Conservation (phyloP, 2,329 filamentous ascomycete genomes). For the Westerdykella ornata region DNA sequence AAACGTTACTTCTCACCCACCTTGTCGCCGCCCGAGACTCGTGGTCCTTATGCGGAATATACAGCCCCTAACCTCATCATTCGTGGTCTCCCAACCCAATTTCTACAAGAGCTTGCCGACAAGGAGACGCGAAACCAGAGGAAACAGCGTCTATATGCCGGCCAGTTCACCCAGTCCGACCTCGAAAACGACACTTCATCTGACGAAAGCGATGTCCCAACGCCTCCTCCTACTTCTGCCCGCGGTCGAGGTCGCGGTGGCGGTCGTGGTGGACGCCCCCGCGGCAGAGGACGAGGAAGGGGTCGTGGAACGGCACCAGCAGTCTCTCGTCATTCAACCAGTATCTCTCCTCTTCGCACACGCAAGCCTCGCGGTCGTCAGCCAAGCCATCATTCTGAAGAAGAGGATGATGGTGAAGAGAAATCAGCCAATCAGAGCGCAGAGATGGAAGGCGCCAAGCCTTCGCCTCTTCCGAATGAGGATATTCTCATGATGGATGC, state of each 20-base stretch:
- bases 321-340: constrained; percentile 9
- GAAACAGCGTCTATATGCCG: background rate
- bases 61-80: constrained; percentile 30
- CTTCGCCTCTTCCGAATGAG: constrained; percentile 16
- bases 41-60: constrained; percentile 28
- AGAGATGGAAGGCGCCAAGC: constrained; percentile 25
- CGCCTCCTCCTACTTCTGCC: constrained; percentile 12
- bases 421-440: constrained; percentile 31
- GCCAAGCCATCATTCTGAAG: constrained; percentile 28
- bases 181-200: constrained; percentile 3
- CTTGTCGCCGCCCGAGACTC: constrained; percentile 17
- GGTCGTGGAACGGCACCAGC: constrained; percentile 16
- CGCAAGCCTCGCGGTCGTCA: constrained; percentile 30
- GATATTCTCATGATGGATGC: constrained; percentile 9
- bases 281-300: constrained; percentile 22
- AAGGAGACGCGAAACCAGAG: constrained; percentile 14
- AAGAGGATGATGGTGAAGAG: constrained; percentile 32
- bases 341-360: constrained; percentile 22
- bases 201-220: constrained; percentile 22
- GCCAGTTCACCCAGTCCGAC: constrained; percentile 3
- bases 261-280: constrained; percentile 20
- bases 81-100: constrained; percentile 29
- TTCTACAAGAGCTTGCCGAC: constrained; percentile 20
- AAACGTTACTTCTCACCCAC: too few relatives aligned
- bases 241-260: constrained; percentile 24